phyloP scores from a whole-genome alignment of 495 filamentous ascomycete species.

The Penicillium diatomitis region DNA sequence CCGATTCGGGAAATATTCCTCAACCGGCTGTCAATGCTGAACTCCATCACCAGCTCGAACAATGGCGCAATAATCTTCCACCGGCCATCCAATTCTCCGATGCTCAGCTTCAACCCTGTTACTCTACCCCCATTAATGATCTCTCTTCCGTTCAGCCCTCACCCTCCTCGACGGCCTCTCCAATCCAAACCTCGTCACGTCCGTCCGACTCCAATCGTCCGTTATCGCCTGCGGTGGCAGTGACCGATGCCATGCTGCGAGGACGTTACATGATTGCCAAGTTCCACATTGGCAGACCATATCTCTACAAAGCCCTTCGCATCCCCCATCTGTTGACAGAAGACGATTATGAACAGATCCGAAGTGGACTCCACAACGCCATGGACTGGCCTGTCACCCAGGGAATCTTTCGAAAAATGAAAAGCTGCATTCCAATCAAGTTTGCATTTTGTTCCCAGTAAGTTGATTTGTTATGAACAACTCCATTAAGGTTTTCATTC shows the following conservation, averaged over 20 bases:
- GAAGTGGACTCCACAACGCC: slow-evolving; percentile 32
- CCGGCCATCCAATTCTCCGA: slow-evolving; percentile 32
- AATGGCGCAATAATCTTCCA: slow-evolving; percentile 40
- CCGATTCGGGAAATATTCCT: slow-evolving; percentile 38
- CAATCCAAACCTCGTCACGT: slow-evolving; percentile 14
- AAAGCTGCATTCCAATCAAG: slow-evolving; percentile 38
- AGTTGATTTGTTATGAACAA: slow-evolving; percentile 4
- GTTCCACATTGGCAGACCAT: slow-evolving; percentile 41
- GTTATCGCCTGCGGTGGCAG: slow-evolving; percentile 29
- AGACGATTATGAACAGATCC: slow-evolving; percentile 38
- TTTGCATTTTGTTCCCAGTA: slow-evolving; percentile 43
- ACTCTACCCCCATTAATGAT: slow-evolving; percentile 8
- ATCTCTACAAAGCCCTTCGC: slow-evolving; percentile 39
- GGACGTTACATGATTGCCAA: slow-evolving; percentile 38
- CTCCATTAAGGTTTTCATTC: background rate
- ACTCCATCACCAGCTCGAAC: slow-evolving; percentile 38
- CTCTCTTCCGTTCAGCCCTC: slow-evolving; percentile 13
- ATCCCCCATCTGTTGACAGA: slow-evolving; percentile 30
- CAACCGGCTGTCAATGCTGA: slow-evolving; percentile 36
- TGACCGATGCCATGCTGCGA: slow-evolving; percentile 39
- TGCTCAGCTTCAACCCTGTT: slow-evolving; percentile 8
- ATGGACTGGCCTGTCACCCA: slow-evolving; percentile 39
- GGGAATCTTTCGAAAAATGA: slow-evolving; percentile 39
- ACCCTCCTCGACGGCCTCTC: slow-evolving; percentile 18
- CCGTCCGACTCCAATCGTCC: slow-evolving; percentile 17